phyloP scores from a whole-genome alignment of 129 eudicot genomes.

The Artemisia annua region DNA sequence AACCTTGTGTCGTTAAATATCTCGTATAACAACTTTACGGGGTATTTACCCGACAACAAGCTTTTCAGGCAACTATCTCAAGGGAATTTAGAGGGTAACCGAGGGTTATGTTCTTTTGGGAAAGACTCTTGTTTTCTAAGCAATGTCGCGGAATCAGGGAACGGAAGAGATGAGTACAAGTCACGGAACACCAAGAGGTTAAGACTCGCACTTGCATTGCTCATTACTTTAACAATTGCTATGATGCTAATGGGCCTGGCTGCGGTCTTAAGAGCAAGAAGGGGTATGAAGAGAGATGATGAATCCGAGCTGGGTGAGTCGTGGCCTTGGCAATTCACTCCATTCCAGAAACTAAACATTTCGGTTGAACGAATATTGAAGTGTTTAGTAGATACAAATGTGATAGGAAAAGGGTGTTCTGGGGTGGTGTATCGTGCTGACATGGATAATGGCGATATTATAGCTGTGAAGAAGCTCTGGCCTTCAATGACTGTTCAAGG shows the following conservation, averaged over 20 bases:
- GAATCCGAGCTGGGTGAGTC: constrained; percentile 79
- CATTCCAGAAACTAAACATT: constrained; percentile 79
- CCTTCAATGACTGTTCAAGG: constrained; percentile 47
- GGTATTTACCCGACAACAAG: constrained; percentile 70
- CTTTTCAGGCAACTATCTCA: constrained; percentile 59
- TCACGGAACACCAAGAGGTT: constrained; percentile 45
- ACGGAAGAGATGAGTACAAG: constrained; percentile 24
- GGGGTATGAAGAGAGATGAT: constrained; percentile 43
- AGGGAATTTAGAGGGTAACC: constrained; percentile 55
- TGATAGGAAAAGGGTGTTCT: constrained; percentile 84
- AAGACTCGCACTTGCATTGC: constrained; percentile 60
- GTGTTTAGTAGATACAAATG: constrained; percentile 71
- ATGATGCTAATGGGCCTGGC: constrained; percentile 73
- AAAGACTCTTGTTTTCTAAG: constrained; percentile 56
- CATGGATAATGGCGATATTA: constrained; percentile 64
- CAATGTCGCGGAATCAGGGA: constrained; percentile 29
- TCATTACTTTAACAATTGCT: constrained; percentile 56
- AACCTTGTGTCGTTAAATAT: constrained; percentile 66
- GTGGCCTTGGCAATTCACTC: constrained; percentile 90
- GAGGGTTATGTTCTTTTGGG: constrained; percentile 57
- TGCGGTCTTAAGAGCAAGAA: constrained; percentile 60
- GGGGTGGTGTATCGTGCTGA: constrained; percentile 87
- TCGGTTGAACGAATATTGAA: constrained; percentile 69
- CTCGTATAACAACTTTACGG: constrained; percentile 65
- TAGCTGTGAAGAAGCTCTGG: constrained; percentile 93